Evolutionary conservation across 305 asterid species (phyloP).

Genomic region (Fraxinus angustifolia): DNA sequence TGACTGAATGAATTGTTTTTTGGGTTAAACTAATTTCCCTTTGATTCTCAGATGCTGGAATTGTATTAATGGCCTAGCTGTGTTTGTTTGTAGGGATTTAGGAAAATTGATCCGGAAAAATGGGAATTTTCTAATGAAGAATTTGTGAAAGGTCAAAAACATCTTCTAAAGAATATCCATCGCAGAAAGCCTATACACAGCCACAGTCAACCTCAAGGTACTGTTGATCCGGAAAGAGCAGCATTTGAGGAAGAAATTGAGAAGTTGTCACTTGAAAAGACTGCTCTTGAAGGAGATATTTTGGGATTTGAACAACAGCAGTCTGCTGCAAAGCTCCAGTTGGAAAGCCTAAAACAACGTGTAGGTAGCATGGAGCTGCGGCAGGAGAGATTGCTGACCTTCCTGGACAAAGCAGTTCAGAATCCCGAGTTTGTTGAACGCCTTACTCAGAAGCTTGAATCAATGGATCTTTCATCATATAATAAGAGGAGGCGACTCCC

Average conservation of each 20-base stretch:
- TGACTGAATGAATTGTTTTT: neutral
- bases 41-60: neutral
- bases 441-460: conserved; percentile 70
- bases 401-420: conserved; percentile 55
- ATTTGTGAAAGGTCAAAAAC: conserved; percentile 81
- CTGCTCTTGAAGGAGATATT: conserved; percentile 53
- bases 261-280: conserved; percentile 69
- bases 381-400: conserved; percentile 60
- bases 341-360: conserved; percentile 58
- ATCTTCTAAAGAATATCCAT: conserved; percentile 81
- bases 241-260: conserved; percentile 87
- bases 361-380: conserved; percentile 61
- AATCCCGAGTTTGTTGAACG: conserved; percentile 65
- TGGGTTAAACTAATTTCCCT: neutral
- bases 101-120: conserved; percentile 92
- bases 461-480: conserved; percentile 75
- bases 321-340: conserved; percentile 55
- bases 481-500: conserved; percentile 87
- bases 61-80: neutral
- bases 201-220: conserved; percentile 83
- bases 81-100: conserved; percentile 60
- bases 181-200: conserved; percentile 96
- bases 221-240: conserved; percentile 76
- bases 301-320: conserved; percentile 53
- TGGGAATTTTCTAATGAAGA: conserved; percentile 97